phyloP scores from a whole-genome alignment of 2,329 filamentous ascomycete genomes.

The Pleomassaria siparia region DNA sequence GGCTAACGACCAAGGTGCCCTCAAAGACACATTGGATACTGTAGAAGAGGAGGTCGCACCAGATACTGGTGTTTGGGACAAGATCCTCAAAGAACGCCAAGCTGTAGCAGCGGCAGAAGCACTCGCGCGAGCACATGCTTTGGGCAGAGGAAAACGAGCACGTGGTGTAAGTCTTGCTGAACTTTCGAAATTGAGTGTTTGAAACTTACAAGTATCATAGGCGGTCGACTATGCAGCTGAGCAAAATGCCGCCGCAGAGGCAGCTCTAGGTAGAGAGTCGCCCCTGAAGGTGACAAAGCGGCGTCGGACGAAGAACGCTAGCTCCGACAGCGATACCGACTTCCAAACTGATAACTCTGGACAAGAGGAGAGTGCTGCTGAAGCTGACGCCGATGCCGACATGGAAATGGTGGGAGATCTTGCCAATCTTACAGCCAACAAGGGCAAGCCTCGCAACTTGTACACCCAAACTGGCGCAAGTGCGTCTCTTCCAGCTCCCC shows the following conservation, averaged over 20 bases:
- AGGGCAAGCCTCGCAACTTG: neutral
- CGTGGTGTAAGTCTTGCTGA: constrained; percentile 53
- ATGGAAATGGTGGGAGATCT: constrained; percentile 12
- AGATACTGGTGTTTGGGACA: constrained; percentile 80
- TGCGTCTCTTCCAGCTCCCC: constrained; percentile 17
- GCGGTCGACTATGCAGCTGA: constrained; percentile 52
- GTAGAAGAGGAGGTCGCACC: constrained; percentile 56
- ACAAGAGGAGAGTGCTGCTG: constrained; percentile 6
- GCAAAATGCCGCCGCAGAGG: constrained; percentile 17
- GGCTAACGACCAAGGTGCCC: constrained; percentile 74
- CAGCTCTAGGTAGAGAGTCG: constrained; percentile 14
- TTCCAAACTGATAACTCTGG: constrained; percentile 46
- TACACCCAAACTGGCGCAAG: constrained; percentile 23
- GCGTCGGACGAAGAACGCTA: constrained; percentile 31
- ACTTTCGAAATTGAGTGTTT: neutral
- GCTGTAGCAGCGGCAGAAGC: constrained; percentile 73
- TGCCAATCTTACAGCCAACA: neutral
- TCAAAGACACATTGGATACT: constrained; percentile 65
- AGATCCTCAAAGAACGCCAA: constrained; percentile 82
- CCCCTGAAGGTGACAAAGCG: constrained; percentile 36
- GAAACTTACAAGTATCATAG: constrained; percentile 24
- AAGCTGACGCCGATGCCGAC: constrained; percentile 8
- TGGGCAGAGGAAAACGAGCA: constrained; percentile 82
- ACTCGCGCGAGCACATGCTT: constrained; percentile 66
- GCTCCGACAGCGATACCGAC: constrained; percentile 52